Conservation (phyloP, 2,329 filamentous ascomycete species). For the Teratosphaeria viscida region DNA sequence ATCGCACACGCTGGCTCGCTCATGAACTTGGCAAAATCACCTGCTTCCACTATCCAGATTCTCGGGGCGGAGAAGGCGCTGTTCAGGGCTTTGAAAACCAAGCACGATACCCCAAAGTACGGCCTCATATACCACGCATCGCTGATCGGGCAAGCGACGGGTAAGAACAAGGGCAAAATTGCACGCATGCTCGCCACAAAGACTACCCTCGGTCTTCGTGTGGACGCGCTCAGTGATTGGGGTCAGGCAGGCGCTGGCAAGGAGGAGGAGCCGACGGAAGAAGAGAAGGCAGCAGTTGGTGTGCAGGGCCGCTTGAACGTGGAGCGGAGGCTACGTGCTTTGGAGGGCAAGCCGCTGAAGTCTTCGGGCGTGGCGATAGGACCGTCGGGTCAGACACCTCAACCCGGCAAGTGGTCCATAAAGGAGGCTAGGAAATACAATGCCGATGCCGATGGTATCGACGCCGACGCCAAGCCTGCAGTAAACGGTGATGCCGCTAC, state of each 20-base stretch:
- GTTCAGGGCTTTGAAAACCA: slow-evolving; percentile 96
- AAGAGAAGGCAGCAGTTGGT: slow-evolving; percentile 76
- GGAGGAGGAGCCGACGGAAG: slow-evolving; percentile 58
- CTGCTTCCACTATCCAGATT: slow-evolving; percentile 93
- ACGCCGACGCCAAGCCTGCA: slow-evolving; percentile 53
- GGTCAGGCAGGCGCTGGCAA: slow-evolving; percentile 55
- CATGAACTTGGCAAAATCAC: slow-evolving; percentile 88
- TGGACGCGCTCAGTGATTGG: slow-evolving; percentile 79
- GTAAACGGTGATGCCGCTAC: slow-evolving; percentile 42
- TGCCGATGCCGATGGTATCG: slow-evolving; percentile 77
- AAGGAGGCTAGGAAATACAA: slow-evolving; percentile 95
- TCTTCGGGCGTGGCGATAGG: slow-evolving; percentile 65
- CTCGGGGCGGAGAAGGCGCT: slow-evolving; percentile 97
- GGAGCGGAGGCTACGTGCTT: slow-evolving; percentile 61
- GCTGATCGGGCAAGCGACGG: slow-evolving; percentile 90
- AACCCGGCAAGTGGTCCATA: slow-evolving; percentile 71
- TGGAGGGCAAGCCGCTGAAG: slow-evolving; percentile 85
- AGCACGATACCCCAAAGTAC: slow-evolving; percentile 98
- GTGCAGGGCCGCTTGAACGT: slow-evolving; percentile 60
- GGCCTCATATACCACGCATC: slow-evolving; percentile 89
- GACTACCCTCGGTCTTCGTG: slow-evolving; percentile 81
- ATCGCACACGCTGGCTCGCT: slow-evolving; percentile 92
- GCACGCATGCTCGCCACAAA: slow-evolving; percentile 92
- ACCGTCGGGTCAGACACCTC: slow-evolving; percentile 54
- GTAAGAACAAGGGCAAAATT: slow-evolving; percentile 99